A percentile compares a stretch with the other conserved stretches of the same genome.
Conservation (phyloP, 2,329 filamentous ascomycete species). For the Dothistroma septosporum region DNA sequence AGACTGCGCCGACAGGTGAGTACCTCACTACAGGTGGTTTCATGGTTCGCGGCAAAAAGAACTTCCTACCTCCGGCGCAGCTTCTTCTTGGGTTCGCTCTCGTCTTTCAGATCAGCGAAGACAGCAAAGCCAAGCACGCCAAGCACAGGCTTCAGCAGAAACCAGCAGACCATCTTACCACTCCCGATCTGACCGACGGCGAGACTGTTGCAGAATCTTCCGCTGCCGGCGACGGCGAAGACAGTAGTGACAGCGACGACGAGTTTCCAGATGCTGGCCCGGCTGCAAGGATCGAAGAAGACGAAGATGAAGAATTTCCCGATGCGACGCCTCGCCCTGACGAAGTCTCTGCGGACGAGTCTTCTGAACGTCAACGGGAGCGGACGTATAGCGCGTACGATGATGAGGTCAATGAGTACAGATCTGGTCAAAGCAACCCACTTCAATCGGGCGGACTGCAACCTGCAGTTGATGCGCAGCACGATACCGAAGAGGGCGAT, state of each 20-base stretch:
- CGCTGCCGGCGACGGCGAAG: slow-evolving; percentile 28
- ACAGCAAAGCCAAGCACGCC: slow-evolving; percentile 74
- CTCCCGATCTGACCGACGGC: slow-evolving; percentile 31
- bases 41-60: slow-evolving; percentile 79
- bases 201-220: slow-evolving; percentile 31
- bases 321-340: slow-evolving; percentile 32
- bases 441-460: slow-evolving; percentile 32
- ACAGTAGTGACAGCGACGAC: slow-evolving; percentile 41
- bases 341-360: slow-evolving; percentile 24
- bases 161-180: slow-evolving; percentile 21
- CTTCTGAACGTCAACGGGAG: slow-evolving; percentile 23
- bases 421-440: slow-evolving; percentile 33
- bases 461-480: slow-evolving; percentile 26
- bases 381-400: slow-evolving; percentile 19
- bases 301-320: slow-evolving; percentile 39
- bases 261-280: slow-evolving; percentile 25
- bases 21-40: slow-evolving; percentile 76
- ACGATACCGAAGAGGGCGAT: slow-evolving; percentile 30
- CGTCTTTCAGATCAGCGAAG: slow-evolving; percentile 82
- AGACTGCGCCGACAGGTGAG: slow-evolving; percentile 74
- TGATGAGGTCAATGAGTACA: slow-evolving; percentile 29
- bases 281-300: slow-evolving; percentile 26
- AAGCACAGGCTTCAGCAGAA: slow-evolving; percentile 61
- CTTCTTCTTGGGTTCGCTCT: slow-evolving; percentile 82
- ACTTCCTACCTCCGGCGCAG: slow-evolving; percentile 82